Evolutionary conservation across 495 filamentous ascomycete genomes (phyloP), one percentile per base, ranked within the genome.

Genomic region (Echria macrotheca): DNA sequence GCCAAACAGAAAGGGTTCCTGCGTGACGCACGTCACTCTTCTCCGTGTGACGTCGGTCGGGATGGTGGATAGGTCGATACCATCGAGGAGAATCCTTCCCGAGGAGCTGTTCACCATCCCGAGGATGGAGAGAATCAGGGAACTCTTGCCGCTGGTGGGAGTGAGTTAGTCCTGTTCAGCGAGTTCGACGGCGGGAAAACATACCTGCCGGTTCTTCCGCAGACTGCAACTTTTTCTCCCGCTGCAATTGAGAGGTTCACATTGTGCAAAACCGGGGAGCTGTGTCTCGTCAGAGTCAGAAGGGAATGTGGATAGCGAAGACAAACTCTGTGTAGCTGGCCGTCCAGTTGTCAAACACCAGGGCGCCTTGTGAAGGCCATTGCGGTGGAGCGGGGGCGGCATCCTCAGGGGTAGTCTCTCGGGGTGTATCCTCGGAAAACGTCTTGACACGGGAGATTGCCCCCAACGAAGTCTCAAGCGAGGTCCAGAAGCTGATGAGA

Each of bases 151-250:
- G 19, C 44, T 47, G 26, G 8, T 2, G 38, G n/a, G 17, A 1
- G 7, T 5, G 14, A 17, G 22, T 15, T 11, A 25, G 3, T 15
- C 8, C 2, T 5, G 17, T 6, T 36, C 12, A n/a, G n/a, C n/a
- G 28, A 35, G 21, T 36, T 24, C 4, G 17, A 23, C 28, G 5
- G 10, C 5, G 18, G 9, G 4, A 17, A 17, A 7, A 45, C 5
- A 19, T 47, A 47, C 44, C 44, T 47, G 35, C 44, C 44, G 3
- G 44, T 47, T 33, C 44, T 35, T 3, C 44, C 44, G 18, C 44
- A 47, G 4, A 47, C 19, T 8, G 44, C 44, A 47, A 47, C 14
- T 15, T 36, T 47, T 23, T 47, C 44, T 10, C 44, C 44, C 8
- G 29, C 28, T 31, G 19, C n/a, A 23, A 47, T 36, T 2, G 31